These are phyloP conservation scores for Coemansia furcata DNA, from an alignment of 192 early-diverging fungal species.

Conservation along the genomic window DNA sequence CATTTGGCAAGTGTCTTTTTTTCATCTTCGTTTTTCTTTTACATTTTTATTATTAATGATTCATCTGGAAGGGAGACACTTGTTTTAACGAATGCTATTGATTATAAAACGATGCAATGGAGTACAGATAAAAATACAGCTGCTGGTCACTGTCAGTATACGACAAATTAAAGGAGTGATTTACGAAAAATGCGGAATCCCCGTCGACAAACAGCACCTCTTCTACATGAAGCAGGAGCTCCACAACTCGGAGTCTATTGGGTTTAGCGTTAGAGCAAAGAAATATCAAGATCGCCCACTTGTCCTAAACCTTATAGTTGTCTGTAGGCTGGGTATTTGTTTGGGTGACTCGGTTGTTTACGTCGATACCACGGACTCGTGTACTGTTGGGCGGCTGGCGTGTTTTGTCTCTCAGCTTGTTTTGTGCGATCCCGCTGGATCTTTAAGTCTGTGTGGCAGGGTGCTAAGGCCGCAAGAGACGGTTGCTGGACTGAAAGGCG, in stretches of 20 bases:
- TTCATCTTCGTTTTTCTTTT: neutral
- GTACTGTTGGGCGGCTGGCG: neutral
- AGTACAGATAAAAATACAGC: neutral
- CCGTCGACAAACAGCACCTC: neutral
- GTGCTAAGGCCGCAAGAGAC: neutral
- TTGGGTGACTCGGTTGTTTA: neutral
- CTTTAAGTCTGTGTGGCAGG: neutral
- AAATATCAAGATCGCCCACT: neutral
- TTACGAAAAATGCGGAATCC: neutral
- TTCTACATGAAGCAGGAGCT: neutral
- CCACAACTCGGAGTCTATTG: conserved; percentile 1
- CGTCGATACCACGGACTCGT: neutral
- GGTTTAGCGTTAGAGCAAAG: neutral
- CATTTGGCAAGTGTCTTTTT: no score
- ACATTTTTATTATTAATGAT: neutral
- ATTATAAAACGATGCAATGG: conserved; percentile 3
- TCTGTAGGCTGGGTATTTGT: neutral
- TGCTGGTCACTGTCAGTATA: conserved; percentile 4
- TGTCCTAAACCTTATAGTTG: neutral
- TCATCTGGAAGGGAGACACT: neutral
- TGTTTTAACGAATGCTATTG: neutral
- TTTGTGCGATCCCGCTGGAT: neutral
- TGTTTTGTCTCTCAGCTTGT: neutral
- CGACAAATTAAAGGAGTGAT: neutral
- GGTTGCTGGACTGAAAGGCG: neutral